Percentiles rank a stretch among this genome's conserved stretches.
Conservation (phyloP, 306 rosid species). For the Heteromeles arbutifolia region DNA sequence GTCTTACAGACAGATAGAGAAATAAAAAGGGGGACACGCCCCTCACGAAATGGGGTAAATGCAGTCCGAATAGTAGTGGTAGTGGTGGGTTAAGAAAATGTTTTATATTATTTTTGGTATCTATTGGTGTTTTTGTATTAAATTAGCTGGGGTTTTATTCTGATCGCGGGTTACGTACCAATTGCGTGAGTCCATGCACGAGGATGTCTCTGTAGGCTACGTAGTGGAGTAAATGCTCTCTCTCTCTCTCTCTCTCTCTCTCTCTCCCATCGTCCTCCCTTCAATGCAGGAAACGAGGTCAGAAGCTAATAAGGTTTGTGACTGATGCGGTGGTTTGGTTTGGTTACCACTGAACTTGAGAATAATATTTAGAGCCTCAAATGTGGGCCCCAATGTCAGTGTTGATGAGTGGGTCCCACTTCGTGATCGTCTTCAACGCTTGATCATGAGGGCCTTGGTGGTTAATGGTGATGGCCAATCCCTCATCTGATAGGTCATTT, state of each 20-base stretch:
- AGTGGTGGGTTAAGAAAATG: neutral
- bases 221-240: neutral
- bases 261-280: neutral
- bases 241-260: no score
- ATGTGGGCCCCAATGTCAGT: neutral
- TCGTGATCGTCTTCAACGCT: slow-evolving; percentile 15
- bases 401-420: slow-evolving; percentile 4
- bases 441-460: slow-evolving; percentile 4
- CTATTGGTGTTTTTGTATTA: neutral
- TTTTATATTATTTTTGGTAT: neutral
- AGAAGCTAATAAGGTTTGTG: neutral
- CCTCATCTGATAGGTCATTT: neutral
- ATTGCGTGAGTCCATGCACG: slow-evolving; percentile 52
- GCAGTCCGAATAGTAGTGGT: slow-evolving; percentile 1
- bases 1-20: slow-evolving; percentile 1
- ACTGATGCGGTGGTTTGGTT: neutral
- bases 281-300: neutral
- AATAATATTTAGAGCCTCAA: neutral
- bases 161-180: slow-evolving; percentile 10
- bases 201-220: slow-evolving; percentile 27
- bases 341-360: neutral
- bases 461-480: neutral
- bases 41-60: slow-evolving; percentile 52
- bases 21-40: slow-evolving; percentile 36
- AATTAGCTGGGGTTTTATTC: neutral